A percentile compares a stretch with the other conserved stretches of the same genome.
phyloP scores from a whole-genome alignment of 2,329 filamentous ascomycete genomes.

The Cyanodermella asteris region DNA sequence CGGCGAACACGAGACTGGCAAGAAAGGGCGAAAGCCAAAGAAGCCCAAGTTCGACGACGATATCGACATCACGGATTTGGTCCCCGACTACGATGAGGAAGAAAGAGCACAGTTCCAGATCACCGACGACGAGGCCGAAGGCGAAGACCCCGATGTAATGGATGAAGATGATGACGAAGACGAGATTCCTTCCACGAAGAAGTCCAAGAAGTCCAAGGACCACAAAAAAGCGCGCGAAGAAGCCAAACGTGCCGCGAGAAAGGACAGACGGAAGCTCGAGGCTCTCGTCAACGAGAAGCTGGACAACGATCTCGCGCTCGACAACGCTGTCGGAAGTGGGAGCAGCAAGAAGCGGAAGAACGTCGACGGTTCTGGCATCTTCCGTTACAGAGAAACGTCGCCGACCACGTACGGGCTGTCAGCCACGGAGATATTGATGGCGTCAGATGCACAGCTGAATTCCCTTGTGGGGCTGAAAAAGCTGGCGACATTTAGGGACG shows the following conservation, averaged over 20 bases:
- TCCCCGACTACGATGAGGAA: constrained; percentile 65
- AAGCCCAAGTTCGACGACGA: constrained; percentile 93
- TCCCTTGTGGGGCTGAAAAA: constrained; percentile 88
- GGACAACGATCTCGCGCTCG: constrained; percentile 45
- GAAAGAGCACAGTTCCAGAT: constrained; percentile 32
- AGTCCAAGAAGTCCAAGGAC: constrained; percentile 19
- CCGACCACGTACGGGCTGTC: constrained; percentile 80
- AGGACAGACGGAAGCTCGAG: constrained; percentile 66
- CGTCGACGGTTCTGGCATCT: constrained; percentile 34
- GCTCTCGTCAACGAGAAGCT: constrained; percentile 65
- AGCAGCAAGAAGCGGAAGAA: constrained; percentile 29
- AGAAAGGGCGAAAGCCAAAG: constrained; percentile 44
- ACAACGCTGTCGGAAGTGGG: constrained; percentile 30
- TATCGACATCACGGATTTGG: constrained; percentile 83
- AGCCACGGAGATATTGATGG: constrained; percentile 73
- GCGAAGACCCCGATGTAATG: constrained; percentile 16
- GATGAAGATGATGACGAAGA: constrained; percentile 15
- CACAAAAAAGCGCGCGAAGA: constrained; percentile 30
- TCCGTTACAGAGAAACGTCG: constrained; percentile 88
- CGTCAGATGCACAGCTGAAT: constrained; percentile 68
- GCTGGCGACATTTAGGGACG: constrained; percentile 69
- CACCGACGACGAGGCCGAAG: constrained; percentile 29
- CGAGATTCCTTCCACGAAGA: constrained; percentile 21
- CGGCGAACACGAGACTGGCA: constrained; percentile 15
- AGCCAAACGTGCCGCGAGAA: constrained; percentile 50